A percentile compares a stretch with the other conserved stretches of the same genome.
phyloP scores from a whole-genome alignment of 257 asterid genomes.

The Solanum sejunctum region DNA sequence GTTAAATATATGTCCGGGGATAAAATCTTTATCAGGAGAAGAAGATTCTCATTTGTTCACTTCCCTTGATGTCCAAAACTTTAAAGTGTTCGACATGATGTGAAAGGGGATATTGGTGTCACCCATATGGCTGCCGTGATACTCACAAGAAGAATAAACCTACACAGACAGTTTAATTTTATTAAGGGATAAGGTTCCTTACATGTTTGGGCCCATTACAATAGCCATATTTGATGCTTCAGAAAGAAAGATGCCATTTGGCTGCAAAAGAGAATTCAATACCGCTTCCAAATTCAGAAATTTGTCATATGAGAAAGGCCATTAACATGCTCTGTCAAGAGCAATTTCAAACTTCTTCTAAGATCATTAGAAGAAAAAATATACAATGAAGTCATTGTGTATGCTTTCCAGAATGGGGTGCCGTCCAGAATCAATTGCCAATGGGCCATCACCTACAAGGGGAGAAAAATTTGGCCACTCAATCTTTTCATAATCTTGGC shows the following conservation, averaged over 20 bases:
- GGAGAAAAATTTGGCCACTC: not conserved
- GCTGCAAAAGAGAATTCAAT: conserved; percentile 46
- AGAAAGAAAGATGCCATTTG: conserved; percentile 84
- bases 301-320: not conserved
- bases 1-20: not conserved
- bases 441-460: conserved; percentile 76
- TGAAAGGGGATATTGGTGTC: not conserved
- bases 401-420: conserved; percentile 85
- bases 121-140: not conserved
- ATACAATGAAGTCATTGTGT: conserved; percentile 78
- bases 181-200: conserved; percentile 21
- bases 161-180: not conserved
- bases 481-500: not conserved
- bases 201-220: conserved; percentile 98
- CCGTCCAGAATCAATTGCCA: conserved; percentile 93
- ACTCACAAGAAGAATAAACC: conserved; percentile 1
- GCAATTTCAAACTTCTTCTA: not conserved
- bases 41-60: not conserved
- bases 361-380: conserved; percentile 2
- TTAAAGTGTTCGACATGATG: not conserved
- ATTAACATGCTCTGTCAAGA: not conserved
- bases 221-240: conserved; percentile 92
- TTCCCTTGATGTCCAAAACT: not conserved
- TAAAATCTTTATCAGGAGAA: not conserved
- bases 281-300: conserved; percentile 7